Evolutionary conservation across 2,329 filamentous ascomycete species (phyloP).

Genomic region (Exophiala alcalophila): DNA sequence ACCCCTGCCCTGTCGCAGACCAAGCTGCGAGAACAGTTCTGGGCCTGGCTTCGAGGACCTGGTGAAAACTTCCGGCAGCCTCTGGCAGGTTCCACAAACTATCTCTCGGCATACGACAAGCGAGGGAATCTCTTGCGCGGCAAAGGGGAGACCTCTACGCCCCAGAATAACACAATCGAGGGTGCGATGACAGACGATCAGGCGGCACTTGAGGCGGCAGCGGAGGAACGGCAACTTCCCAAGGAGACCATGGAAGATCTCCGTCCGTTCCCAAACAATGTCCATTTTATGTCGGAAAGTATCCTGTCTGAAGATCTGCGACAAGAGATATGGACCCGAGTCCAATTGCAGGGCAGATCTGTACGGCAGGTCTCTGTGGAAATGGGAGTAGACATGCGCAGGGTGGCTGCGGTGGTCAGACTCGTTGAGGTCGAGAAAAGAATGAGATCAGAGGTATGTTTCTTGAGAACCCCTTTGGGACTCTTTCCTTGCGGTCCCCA

Average conservation of each 20-base stretch:
- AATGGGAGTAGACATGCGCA: conserved; percentile 73
- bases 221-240: conserved; percentile 32
- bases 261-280: conserved; percentile 72
- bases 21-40: conserved; percentile 54
- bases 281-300: conserved; percentile 64
- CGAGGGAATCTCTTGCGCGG: conserved; percentile 47
- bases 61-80: conserved; percentile 50
- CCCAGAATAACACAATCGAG: conserved; percentile 3
- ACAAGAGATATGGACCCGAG: conserved; percentile 68
- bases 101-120: conserved; percentile 53
- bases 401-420: conserved; percentile 80
- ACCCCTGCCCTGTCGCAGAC: conserved; percentile 38
- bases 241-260: conserved; percentile 27
- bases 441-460: conserved; percentile 72
- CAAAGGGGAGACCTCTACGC: conserved; percentile 1
- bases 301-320: conserved; percentile 72
- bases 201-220: conserved; percentile 32
- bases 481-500: conserved; percentile 2
- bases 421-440: conserved; percentile 82
- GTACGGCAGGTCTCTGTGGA: conserved; percentile 75
- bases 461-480: conserved; percentile 4
- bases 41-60: conserved; percentile 57
- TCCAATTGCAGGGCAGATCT: conserved; percentile 63
- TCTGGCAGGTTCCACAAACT: conserved; percentile 52
- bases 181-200: conserved; percentile 10